Evolutionary conservation across 2,329 filamentous ascomycete genomes (phyloP).

Genomic region (Colletotrichum sp.): DNA sequence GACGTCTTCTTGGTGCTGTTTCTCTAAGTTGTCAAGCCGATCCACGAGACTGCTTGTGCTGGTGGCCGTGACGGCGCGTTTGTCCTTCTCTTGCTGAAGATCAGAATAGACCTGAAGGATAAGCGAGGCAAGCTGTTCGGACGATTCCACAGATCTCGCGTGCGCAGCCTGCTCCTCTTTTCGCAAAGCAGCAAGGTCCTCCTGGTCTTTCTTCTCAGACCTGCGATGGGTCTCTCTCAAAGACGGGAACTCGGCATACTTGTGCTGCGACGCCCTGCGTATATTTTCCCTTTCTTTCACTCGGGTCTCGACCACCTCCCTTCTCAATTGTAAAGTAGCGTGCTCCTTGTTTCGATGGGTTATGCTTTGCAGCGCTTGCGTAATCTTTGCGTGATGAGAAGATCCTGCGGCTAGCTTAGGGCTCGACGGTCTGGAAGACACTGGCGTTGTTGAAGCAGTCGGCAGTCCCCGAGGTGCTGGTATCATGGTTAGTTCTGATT

Average conservation of each 20-base stretch:
- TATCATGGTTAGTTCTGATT: not conserved
- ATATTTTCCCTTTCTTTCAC: not conserved
- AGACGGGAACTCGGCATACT: constrained; percentile 10
- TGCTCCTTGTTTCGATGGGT: not conserved
- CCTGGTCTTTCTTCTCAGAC: not conserved
- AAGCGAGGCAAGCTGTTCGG: not conserved
- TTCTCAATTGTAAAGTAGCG: not conserved
- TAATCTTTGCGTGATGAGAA: not conserved
- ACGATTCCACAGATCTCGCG: not conserved
- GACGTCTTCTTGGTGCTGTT: constrained; percentile 1
- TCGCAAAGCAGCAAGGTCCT: not conserved
- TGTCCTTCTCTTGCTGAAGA: not conserved
- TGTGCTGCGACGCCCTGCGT: not conserved
- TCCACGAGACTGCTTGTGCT: not conserved
- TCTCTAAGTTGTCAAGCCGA: not conserved
- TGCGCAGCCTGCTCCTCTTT: not conserved
- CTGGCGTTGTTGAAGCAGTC: not conserved
- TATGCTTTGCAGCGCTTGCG: not conserved
- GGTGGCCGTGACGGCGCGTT: too few species aligned
- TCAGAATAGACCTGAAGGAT: not conserved
- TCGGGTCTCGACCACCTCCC: not conserved
- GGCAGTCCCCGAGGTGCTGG: not conserved
- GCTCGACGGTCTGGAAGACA: not conserved
- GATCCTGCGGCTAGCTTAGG: not conserved
- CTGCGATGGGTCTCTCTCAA: not conserved